Conservation (phyloP, 1,139 yeast species). For the Lodderomyces jiufengensis region DNA sequence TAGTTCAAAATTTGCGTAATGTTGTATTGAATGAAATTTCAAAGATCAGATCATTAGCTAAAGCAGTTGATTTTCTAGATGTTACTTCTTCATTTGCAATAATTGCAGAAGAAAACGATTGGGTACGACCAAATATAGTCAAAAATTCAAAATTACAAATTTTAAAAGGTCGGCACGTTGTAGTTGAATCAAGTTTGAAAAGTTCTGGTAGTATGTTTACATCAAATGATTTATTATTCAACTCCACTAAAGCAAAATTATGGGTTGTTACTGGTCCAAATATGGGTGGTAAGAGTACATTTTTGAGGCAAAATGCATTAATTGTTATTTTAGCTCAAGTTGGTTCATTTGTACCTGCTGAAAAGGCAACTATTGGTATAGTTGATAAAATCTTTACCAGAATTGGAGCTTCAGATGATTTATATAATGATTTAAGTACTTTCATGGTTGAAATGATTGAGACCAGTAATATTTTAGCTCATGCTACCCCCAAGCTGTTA, state of each 20-base stretch:
- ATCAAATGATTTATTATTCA: conserved; percentile 52
- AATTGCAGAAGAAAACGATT: conserved; percentile 59
- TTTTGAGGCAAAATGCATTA: conserved; percentile 80
- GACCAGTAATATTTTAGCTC: conserved; percentile 70
- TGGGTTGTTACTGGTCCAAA: conserved; percentile 95
- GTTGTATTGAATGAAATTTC: conserved; percentile 36
- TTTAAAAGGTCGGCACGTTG: conserved; percentile 73
- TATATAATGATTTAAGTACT: conserved; percentile 82
- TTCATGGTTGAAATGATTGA: conserved; percentile 99
- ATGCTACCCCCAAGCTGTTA: conserved; percentile 73
- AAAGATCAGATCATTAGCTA: conserved; percentile 43
- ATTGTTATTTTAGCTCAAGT: conserved; percentile 84
- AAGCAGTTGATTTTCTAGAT: conserved; percentile 65
- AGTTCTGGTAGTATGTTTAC: conserved; percentile 51
- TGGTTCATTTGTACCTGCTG: conserved; percentile 87
- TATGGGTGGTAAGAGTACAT: conserved; percentile 97
- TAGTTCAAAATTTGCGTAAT: conserved; percentile 40
- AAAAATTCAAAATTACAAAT: conserved; percentile 44
- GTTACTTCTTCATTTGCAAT: conserved; percentile 69
- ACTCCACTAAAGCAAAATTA: conserved; percentile 24
- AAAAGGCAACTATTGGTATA: conserved; percentile 64
- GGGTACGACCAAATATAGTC: conserved; percentile 65
- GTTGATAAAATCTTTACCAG: conserved; percentile 87
- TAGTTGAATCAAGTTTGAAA: conserved; percentile 76
- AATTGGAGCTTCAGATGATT: conserved; percentile 88